Evolutionary conservation across 805 yeast genomes (phyloP), one percentile per base, ranked within the genome.

Genomic region (Tanozyma kutaoensis): DNA sequence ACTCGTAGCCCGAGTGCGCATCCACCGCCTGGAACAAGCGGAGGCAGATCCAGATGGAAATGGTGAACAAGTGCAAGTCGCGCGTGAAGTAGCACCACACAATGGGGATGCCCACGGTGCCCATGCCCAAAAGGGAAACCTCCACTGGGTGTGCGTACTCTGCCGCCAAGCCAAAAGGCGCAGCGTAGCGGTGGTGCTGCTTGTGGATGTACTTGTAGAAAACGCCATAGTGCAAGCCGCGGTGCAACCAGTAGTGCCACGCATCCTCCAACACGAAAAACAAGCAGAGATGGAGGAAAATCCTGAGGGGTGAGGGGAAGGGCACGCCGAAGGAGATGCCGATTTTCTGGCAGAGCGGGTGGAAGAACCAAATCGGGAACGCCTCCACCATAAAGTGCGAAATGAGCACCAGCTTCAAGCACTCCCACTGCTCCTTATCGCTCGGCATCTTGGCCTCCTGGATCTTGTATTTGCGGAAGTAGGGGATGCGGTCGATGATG

Each of bases 71-170:
- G 50, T 88, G 98, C 50, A 88, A 66, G 22, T 54, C 40, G 31
- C 75, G 69, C 24, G 91, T 73, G 49, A 78, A 58, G 50, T 70
- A 69, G 37, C 84, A 85, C 66, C 82, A 81, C 25, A 80, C 50
- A 31, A 88, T 72, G 31, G 98, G 98, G 57, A 84, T 74, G 33
- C 97, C 96, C 22, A 88, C 95, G 23, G 98, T 88, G 36, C 98
- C 98, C 37, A 82, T 70, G 28, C 98, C 98, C 35, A 88, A 62
- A 28, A 82, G 65, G 61, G 81, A 70, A 19, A 88, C 94, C 59
- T 88, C 98, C 17, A 79, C 66, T 12, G 98, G 97, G 49, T 88
- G 96, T 18, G 97, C 97, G 51, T 88, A 88, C 61, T 88, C 98
- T 26, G 97, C 97, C 34, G 97, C 76, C 32, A 88, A 60, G 21